Percentiles rank a stretch among this genome's conserved stretches.
Evolutionary conservation across 2,329 filamentous ascomycete species (phyloP).

Genomic region (Seiridium cupressi): DNA sequence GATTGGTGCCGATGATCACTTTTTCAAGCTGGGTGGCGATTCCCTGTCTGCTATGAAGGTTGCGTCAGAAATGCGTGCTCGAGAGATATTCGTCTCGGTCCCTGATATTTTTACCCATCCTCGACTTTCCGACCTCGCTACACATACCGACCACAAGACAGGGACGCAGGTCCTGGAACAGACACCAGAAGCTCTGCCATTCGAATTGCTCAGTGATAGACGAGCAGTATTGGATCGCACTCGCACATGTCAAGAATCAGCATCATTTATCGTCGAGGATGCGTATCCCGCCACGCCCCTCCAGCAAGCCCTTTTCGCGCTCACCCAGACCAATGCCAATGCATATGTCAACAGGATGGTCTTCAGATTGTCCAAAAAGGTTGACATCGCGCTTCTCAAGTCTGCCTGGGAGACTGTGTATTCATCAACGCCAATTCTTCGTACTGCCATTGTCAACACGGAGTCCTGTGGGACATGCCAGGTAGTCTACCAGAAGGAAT

Average conservation of each 20-base stretch:
- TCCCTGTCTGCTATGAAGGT: conserved; percentile 14
- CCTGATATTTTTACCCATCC: conserved; percentile 10
- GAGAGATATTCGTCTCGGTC: conserved; percentile 1
- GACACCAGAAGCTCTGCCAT: background rate
- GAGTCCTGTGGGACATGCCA: conserved; percentile 3
- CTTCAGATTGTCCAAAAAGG: conserved; percentile 2
- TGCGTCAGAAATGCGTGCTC: conserved; percentile 20
- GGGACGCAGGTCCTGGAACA: background rate
- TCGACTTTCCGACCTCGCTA: background rate
- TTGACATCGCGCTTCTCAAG: conserved; percentile 7
- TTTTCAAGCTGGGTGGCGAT: conserved; percentile 10
- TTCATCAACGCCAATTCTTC: conserved; percentile 12
- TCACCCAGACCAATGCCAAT: conserved; percentile 19
- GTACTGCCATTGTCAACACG: conserved; percentile 16
- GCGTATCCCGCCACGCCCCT: conserved; percentile 14
- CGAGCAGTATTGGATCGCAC: background rate
- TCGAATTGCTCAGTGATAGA: background rate
- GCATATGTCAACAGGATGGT: conserved; percentile 23
- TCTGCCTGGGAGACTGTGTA: conserved; percentile 11
- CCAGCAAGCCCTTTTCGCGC: conserved; percentile 26
- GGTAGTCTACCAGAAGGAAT: background rate
- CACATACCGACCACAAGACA: background rate
- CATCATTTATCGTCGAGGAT: background rate
- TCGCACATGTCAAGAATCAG: background rate
- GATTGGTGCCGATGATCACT: conserved; percentile 8